These are phyloP conservation scores for Colletotrichum falcatum DNA, from an alignment of 2,329 filamentous ascomycete species.

Conservation along the genomic window DNA sequence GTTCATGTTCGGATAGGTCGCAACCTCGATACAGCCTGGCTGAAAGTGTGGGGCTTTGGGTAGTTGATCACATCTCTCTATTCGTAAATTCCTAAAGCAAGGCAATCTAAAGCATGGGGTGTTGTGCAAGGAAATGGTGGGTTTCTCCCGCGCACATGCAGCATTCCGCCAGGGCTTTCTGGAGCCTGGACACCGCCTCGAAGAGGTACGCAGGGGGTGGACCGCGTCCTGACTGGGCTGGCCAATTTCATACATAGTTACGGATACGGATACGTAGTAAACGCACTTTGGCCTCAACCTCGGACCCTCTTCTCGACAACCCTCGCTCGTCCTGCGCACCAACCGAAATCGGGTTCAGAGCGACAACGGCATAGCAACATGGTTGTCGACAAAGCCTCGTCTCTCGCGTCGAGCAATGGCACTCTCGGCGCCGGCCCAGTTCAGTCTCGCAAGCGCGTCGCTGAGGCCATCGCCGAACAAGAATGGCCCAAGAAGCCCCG, in stretches of 20 bases:
- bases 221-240: constrained; percentile 11
- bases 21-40: neutral
- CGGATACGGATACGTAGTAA: too few relatives aligned
- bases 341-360: neutral
- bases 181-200: constrained; percentile 32
- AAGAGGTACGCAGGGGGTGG: constrained; percentile 24
- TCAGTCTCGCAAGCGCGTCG: constrained; percentile 58
- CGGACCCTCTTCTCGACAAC: neutral
- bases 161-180: neutral
- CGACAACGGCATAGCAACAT: neutral
- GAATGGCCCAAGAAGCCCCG: constrained; percentile 59
- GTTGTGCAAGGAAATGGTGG: constrained; percentile 27
- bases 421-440: neutral
- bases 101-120: constrained; percentile 11
- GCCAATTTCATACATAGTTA: too few relatives aligned
- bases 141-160: constrained; percentile 38
- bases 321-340: too few relatives aligned
- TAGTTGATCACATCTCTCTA: neutral
- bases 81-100: too few relatives aligned
- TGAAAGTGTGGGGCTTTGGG: too few relatives aligned
- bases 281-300: constrained; percentile 1
- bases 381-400: constrained; percentile 25
- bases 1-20: neutral
- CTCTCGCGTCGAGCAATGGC: constrained; percentile 36
- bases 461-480: constrained; percentile 51